Conservation (phyloP, 306 rosid genomes). For the Dalbergia oliveri region DNA sequence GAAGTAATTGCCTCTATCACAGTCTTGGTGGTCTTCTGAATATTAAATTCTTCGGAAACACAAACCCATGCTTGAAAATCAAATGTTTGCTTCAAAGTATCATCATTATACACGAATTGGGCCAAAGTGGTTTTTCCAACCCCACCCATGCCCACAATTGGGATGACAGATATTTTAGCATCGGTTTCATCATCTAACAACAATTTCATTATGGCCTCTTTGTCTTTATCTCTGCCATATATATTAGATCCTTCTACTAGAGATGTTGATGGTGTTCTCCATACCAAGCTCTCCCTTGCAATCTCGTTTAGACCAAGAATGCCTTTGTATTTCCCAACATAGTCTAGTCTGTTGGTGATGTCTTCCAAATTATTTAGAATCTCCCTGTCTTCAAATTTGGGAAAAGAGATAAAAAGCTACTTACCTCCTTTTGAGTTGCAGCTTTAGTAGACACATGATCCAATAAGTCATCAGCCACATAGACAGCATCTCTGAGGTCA, state of each 20-base stretch:
- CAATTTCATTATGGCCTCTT: constrained; percentile 10
- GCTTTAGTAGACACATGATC: constrained; percentile 41
- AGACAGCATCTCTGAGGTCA: constrained; percentile 21
- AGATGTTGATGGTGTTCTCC: constrained; percentile 32
- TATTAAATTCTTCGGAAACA: constrained; percentile 28
- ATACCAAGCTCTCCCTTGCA: not conserved
- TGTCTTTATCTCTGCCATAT: constrained; percentile 21
- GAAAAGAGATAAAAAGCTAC: not conserved
- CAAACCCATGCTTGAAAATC: constrained; percentile 11
- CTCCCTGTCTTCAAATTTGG: not conserved
- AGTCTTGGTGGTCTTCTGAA: not conserved
- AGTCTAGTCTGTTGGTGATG: not conserved
- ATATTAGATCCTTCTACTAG: not conserved
- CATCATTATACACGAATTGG: constrained; percentile 18
- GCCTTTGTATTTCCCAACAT: not conserved
- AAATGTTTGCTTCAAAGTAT: constrained; percentile 1
- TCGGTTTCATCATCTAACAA: not conserved
- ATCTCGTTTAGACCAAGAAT: constrained; percentile 11
- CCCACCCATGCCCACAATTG: too few species aligned
- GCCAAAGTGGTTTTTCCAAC: constrained; percentile 32
- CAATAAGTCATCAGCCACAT: constrained; percentile 22
- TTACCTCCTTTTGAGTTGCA: not conserved
- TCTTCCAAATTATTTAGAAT: not conserved
- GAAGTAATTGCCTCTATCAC: not conserved
- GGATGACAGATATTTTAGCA: not conserved